Evolutionary conservation across 164 flowering plant genomes (phyloP), one percentile per base, ranked within the genome.

Genomic region (Brasenia schreberi): DNA sequence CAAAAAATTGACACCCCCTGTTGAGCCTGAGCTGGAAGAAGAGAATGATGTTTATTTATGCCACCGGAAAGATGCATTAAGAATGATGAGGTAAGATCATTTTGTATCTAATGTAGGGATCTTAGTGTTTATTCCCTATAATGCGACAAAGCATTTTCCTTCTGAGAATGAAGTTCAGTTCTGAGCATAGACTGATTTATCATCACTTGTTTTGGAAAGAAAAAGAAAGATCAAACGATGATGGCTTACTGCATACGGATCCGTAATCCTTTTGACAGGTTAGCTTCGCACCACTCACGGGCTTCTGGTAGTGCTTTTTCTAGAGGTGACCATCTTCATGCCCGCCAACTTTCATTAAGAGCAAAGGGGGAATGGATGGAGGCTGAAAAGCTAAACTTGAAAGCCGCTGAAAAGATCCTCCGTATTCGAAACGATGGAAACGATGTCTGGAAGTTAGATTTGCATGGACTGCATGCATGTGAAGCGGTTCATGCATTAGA

Each of bases 391-490:
- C 81, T 91, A 27, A 82, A 91, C 77, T 67, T 74, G 0, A 73
- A 82, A 79, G 99, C 97, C 53, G 99, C 97, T 16, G 70, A 80
- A 63, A 85, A 85, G 70, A 91, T 94, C 68, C 72, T 91, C 64
- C 67, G 62, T 5, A 72, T 80, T 61, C 81, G 88, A 65, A 94
- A 94, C 65, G 65, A 69, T 45, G 53, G 73, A 64, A 84, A 87
- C 72, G 85, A 83, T 74, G 19, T 67, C 12, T 89, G 97, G 97
- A 87, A 84, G 68, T 75, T 94, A 77, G 99, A 94, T 70, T 78
- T 94, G 70, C 99, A 94, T 79, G 99, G 97, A 66, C 96, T 94
- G 43, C 99, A 94, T 77, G 92, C 88, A 60, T 72, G 80, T 17
- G 99, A 94, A 81, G 99, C 99, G 65, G 79, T 84, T 63, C 78